A percentile compares a stretch with the other conserved stretches of the same genome.
Evolutionary conservation across 768 basidiomycete species (phyloP).

Genomic region (Pulveroboletus frians): DNA sequence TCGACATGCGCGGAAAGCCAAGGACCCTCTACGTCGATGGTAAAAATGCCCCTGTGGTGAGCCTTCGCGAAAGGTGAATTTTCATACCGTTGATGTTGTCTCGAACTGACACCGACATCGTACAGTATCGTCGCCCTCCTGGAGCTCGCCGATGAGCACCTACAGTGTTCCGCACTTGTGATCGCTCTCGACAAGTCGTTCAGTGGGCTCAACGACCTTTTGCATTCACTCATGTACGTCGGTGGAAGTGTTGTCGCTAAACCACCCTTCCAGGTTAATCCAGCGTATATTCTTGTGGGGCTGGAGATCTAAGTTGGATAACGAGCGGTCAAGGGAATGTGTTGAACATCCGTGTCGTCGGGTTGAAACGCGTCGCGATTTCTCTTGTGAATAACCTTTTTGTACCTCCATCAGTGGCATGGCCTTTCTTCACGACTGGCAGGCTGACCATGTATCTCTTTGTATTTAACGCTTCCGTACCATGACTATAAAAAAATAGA

Average conservation of each 20-base stretch:
- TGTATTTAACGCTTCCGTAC: too few relatives aligned
- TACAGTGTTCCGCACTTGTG: slow-evolving; percentile 71
- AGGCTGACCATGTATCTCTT: background rate
- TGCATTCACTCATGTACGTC: slow-evolving; percentile 91
- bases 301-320: slow-evolving; percentile 58
- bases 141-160: slow-evolving; percentile 81
- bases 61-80: slow-evolving; percentile 74
- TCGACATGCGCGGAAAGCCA: slow-evolving; percentile 62
- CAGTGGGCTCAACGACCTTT: slow-evolving; percentile 61
- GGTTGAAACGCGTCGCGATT: slow-evolving; percentile 17
- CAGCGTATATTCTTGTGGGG: slow-evolving; percentile 79
- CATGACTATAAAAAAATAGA: too few relatives aligned
- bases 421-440: background rate
- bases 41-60: slow-evolving; percentile 74
- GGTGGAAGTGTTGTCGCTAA: slow-evolving; percentile 82
- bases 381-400: slow-evolving; percentile 3
- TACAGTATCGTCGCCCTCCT: slow-evolving; percentile 77
- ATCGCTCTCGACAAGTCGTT: slow-evolving; percentile 76
- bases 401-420: slow-evolving; percentile 10
- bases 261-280: slow-evolving; percentile 69
- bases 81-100: slow-evolving; percentile 3
- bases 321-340: slow-evolving; percentile 28
- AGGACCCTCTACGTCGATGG: slow-evolving; percentile 84
- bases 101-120: background rate
- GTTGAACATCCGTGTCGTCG: slow-evolving; percentile 18